Evolutionary conservation across 345 rosid genomes (phyloP), one percentile per base, ranked within the genome.

Genomic region (Gossypium turneri): DNA sequence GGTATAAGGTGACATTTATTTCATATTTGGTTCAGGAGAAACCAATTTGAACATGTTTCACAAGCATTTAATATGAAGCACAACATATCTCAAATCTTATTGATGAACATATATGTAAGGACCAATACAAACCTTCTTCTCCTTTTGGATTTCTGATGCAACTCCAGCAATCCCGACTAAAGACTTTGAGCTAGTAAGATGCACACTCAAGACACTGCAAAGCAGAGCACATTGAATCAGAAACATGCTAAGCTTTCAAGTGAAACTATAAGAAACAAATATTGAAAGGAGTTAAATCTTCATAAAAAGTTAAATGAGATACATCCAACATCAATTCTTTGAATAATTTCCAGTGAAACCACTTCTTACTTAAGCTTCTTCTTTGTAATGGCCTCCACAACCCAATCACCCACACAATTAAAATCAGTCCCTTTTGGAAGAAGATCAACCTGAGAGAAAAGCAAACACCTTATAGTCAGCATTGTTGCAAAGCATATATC

Each of bases 381-480:
- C 86, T 83, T 94, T 17, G 83, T 86, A 67, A 85, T 90, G 38
- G 94, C 85, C 69, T 94, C 98, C 29, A 91, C 98, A 61, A 90
- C 97, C 97, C 98, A 94, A 87, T 94, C 98, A 10, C 98, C 98
- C 12, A 94, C 73, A 82, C 98, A 94, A 75, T 94, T 92, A 82
- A 94, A 80, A 85, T 92, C 92, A 4, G 98, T 92, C 70, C 90
- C 98, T 80, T 84, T 94, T 1, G 98, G 98, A 79, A 94, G 97
- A 58, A 92, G 94, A 86, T 92, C 98, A 55, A 94, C 79, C 97
- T 92, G 75, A 80, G 63, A 55, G 68, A 25, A 83, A 79, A 73
- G 9, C 44, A 70, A 53, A 43, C 66, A 67, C 27, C 17, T 41
- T 22, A 27, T 73, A 24, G 27, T 63, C 47, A 50, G 74, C 68